Evolutionary conservation across 257 asterid genomes (phyloP).

Genomic region (Fraxinus americana): DNA sequence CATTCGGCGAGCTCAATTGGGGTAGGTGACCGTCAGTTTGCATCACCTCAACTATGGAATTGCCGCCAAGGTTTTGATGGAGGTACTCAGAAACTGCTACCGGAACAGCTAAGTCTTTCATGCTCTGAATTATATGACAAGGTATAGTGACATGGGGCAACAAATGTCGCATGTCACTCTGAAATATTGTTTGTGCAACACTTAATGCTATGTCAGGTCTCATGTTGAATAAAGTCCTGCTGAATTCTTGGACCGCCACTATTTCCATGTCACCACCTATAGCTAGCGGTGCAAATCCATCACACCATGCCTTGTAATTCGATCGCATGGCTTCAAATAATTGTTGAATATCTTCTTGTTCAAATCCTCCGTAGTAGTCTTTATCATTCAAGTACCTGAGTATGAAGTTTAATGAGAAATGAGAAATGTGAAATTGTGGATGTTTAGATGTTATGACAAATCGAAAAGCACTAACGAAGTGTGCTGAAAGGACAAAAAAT

Average conservation of each 20-base stretch:
- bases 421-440: background rate
- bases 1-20: slow-evolving; percentile 69
- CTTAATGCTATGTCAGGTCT: slow-evolving; percentile 76
- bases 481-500: no score
- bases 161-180: slow-evolving; percentile 45
- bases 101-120: slow-evolving; percentile 71
- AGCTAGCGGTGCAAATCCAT: slow-evolving; percentile 72
- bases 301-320: slow-evolving; percentile 71
- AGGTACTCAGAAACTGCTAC: slow-evolving; percentile 72
- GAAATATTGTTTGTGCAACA: slow-evolving; percentile 56
- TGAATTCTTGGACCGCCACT: slow-evolving; percentile 73
- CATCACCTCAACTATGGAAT: slow-evolving; percentile 65
- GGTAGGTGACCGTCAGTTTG: slow-evolving; percentile 79
- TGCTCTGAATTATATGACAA: slow-evolving; percentile 76
- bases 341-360: slow-evolving; percentile 41
- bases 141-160: slow-evolving; percentile 61
- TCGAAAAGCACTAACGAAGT: no score
- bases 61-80: slow-evolving; percentile 63
- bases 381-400: slow-evolving; percentile 41
- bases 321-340: slow-evolving; percentile 49
- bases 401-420: background rate
- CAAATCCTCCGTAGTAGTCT: slow-evolving; percentile 55
- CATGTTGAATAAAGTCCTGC: slow-evolving; percentile 73
- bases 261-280: slow-evolving; percentile 80
- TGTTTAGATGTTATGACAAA: no score